Percentiles rank a stretch among this genome's conserved stretches.
phyloP scores from a whole-genome alignment of 2,329 filamentous ascomycete species.

The Colletotrichum phormii region DNA sequence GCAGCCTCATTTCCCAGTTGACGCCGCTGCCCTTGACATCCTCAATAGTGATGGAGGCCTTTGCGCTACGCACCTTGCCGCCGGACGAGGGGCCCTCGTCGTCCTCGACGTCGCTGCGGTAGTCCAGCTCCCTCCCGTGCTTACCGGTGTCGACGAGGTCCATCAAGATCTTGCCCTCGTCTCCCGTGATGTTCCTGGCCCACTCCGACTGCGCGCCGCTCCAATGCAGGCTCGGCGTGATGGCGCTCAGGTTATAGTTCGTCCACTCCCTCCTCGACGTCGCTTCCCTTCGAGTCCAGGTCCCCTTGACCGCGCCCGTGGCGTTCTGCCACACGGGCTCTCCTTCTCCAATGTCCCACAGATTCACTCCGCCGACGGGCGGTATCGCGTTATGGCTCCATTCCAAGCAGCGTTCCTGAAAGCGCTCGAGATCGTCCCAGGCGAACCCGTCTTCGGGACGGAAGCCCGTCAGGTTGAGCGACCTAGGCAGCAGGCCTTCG shows the following conservation, averaged over 20 bases:
- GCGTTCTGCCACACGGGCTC: constrained; percentile 79
- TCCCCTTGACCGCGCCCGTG: constrained; percentile 80
- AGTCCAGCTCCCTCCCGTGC: constrained; percentile 59
- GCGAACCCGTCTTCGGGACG: constrained; percentile 78
- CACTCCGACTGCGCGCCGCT: constrained; percentile 69
- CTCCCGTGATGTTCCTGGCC: constrained; percentile 84
- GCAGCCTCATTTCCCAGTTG: constrained; percentile 82
- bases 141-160: constrained; percentile 62
- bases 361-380: constrained; percentile 51
- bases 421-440: constrained; percentile 78
- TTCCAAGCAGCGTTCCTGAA: constrained; percentile 73
- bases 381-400: constrained; percentile 67
- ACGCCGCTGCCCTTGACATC: constrained; percentile 77
- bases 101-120: constrained; percentile 52
- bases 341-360: constrained; percentile 51
- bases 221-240: constrained; percentile 76
- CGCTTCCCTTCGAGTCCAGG: constrained; percentile 73
- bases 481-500: constrained; percentile 47
- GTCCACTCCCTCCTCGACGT: constrained; percentile 58
- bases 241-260: constrained; percentile 72
- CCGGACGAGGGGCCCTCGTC: constrained; percentile 52
- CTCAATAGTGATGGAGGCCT: constrained; percentile 77
- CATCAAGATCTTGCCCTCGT: constrained; percentile 75
- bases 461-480: constrained; percentile 82
- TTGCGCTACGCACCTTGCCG: constrained; percentile 74